Evolutionary conservation across 2,329 filamentous ascomycete genomes (phyloP), one percentile per base, ranked within the genome.

Genomic region (Colletotrichum neosansevieriae): DNA sequence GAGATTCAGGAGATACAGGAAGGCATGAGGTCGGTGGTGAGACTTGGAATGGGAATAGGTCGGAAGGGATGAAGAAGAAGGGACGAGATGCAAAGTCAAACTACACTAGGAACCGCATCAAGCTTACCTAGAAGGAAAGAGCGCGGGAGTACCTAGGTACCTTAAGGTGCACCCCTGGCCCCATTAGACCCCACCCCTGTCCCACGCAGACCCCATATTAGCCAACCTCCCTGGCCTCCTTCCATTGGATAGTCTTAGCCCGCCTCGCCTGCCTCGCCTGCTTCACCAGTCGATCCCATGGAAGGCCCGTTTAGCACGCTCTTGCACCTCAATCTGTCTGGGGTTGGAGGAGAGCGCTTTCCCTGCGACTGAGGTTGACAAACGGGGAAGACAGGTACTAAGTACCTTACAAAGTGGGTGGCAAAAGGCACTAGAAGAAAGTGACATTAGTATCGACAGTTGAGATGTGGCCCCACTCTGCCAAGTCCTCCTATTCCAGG

Each of bases 401-500:
- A 21, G 21, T n/a, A n/a, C n/a, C n/a, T n/a, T n/a, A n/a, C n/a
- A n/a, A n/a, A n/a, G n/a, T n/a, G n/a, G n/a, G n/a, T n/a, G n/a
- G n/a, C n/a, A n/a, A n/a, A n/a, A n/a, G n/a, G n/a, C n/a, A n/a
- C n/a, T n/a, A n/a, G n/a, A n/a, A n/a, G n/a, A n/a, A n/a, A n/a
- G n/a, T n/a, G 21, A 21, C 21, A 21, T 21, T 21, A 29, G 24
- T 29, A 6, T 29, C 29, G 29, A 29, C 29, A 6, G 29, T 29
- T 29, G 29, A 29, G 29, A 7, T 29, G 29, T 32, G 9, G 62
- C 7, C 17, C 56, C 62, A 53, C 57, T 38, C n/a, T 42, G 34
- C 24, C 61, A 49, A 47, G 49, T 21, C 51, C 61, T 36, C 50
- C 40, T 54, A 68, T 69, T 69, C 66, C 66, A 60, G 61, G 66